Base-by-base conservation (phyloP, 768 basidiomycete species). In the Pisolithus sp. region DNA sequence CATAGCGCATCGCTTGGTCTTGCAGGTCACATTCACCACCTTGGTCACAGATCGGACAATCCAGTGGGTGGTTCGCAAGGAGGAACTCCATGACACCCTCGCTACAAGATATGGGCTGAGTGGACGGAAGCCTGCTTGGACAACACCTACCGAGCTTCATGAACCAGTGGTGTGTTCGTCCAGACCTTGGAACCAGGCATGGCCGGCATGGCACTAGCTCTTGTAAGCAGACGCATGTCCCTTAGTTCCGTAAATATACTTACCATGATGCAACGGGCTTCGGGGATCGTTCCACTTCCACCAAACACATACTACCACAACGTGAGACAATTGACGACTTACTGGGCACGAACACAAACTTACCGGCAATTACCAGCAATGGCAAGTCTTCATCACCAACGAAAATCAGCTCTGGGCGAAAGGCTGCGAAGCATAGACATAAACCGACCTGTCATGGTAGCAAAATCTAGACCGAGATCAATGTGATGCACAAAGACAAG, bases 21-120 rank as follows among this genome's bases (percentile, higher is more conserved):
- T 98, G 95, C 7, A 97, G 80, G 68, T 97, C 94, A 68, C 94
- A 99, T 78, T 97, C 94, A 52, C 96, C 95, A 66, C 94, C 95
- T 71, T 98, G 94, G 67, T 99, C 96, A 62, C 96, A 99, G 57
- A 98, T 89, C 20, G 96, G 96, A 71, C 96, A 99, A 68, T 99
- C 96, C 51, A 99, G 79, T 2, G 96, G 96, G 63, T 99, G 96
- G 71, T 99, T 98, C 53, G 95, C 83, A 54, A 98, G 83, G 37
- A 98, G 78, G 72, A 98, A 96, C 65, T 98, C 96, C 96, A 99
- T 98, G 53, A 98, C 95, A 47, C 96, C 96, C 70, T 96, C 93
- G 20, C 93, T 89, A 60, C 51, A 49, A 17, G 41, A 36, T 15
- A 45, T 63, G 13, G 64, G 56, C 43, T 55, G 18, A 26, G 36